Base-by-base conservation (phyloP, 352 stramenopile genomes). In the Pythium pyrilobum region DNA sequence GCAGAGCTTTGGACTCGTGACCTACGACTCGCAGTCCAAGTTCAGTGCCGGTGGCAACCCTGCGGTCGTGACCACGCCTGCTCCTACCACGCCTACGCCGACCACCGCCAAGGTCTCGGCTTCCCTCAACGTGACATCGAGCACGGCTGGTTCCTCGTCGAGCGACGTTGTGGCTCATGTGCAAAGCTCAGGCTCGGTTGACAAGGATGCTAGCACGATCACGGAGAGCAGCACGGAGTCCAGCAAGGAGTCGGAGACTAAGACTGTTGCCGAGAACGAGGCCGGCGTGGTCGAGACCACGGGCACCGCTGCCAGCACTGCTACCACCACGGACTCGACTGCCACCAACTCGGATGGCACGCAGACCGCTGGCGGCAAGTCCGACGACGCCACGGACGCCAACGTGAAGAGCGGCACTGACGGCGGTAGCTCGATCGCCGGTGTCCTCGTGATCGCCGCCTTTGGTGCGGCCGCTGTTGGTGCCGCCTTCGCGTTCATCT, bases 401-500 rank as follows among this genome's bases (percentile, higher is more conserved):
- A 89, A 78, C 60, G 79, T 59, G 18, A 72, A 87, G 62, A 33
- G 7, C 18, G 36, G 12, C 5, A 6, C 31, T 1, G 29, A 4
- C 1, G 11, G 8, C n/a, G 23, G 5, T 2, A 20, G 24, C 29
- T 59, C 67, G 2, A 37, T 53, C 3, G 64, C 64, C 24, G 66
- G 63, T 56, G 41, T 69, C 9, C 25, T 72, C 13, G 65, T 75
- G 13, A 50, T 81, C 15, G 62, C 52, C 9, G 42, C 56, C 25
- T 69, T 65, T 37, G 71, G 59, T 25, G 76, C 64, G 21, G 69
- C 63, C 6, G 72, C 80, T 21, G 62, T 72, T 15, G 34, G 80
- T 40, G 67, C 69, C n/a, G 78, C 78, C 1, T 85, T 85, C 47
- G 78, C 71, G 23, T 89, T 89, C 71, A 87, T 89, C 65, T 89